Evolutionary conservation across 768 basidiomycete species (phyloP), one percentile per base, ranked within the genome.

Genomic region (Kwoniella bestiolae): DNA sequence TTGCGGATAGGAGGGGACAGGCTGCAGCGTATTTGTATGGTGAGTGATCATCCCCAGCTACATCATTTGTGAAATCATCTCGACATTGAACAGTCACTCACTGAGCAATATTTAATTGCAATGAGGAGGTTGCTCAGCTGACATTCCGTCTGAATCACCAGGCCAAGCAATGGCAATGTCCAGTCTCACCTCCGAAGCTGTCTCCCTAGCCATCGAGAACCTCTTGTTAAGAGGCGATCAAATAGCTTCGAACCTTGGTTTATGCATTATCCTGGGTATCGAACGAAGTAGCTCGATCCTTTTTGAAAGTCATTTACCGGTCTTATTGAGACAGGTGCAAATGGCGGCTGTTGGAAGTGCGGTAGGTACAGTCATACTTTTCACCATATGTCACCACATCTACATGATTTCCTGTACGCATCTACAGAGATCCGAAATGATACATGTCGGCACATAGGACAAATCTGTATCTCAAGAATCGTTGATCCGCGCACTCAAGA

Each of bases 111-210:
- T 25, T 47, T 18, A 47, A 47, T 7, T 5, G 25, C 18, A 18
- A 47, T 5, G 5, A 7, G 46, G 46, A 25, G 5, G 7, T 47
- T 5, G 46, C 14, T 11, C 38, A 31, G 49, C 31, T 58, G 5
- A 35, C 25, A n/a, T 32, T 14, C 26, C 9, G 28, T n/a, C 56
- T 35, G 34, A 35, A 34, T 14, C 3, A 16, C 21, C 47, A 67
- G 74, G 75, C 12, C 75, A 74, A 55, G 65, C 75, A 11, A 67
- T 77, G 70, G 68, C 71, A 6, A 72, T 77, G 73, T 67, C 62
- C 14, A 68, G 49, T 5, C 21, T 63, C 6, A 70, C 71, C 3
- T 56, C 66, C 6, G 75, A 77, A 47, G 70, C 71, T 0, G 67
- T 77, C 28, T 31, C 60, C 2, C 32, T 67, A 12, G 71, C 70